Conservation (phyloP, 164 flowering plant species). For the Nymphaea colorata region DNA sequence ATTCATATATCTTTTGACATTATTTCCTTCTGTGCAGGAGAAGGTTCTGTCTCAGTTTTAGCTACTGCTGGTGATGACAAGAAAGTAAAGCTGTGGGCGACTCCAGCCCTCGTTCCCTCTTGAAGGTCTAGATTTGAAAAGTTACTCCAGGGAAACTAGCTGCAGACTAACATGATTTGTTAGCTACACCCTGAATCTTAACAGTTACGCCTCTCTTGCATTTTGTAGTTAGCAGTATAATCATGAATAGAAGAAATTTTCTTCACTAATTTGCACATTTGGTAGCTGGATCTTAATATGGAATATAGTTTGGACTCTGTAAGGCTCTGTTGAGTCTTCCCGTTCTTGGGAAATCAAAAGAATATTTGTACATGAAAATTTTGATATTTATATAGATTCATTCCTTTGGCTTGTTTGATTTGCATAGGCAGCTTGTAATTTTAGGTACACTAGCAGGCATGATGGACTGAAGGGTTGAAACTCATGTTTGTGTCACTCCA, state of each 20-base stretch:
- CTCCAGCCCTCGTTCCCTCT: constrained; percentile 32
- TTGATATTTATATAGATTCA: no score
- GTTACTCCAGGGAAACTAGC: not conserved
- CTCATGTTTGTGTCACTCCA: no score
- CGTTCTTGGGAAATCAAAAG: not conserved
- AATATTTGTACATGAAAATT: not conserved
- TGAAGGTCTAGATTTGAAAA: constrained; percentile 2
- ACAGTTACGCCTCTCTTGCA: not conserved
- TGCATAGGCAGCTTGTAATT: not conserved
- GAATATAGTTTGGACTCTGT: no score
- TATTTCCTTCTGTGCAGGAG: constrained; percentile 29
- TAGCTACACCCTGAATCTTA: not conserved
- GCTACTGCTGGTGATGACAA: constrained; percentile 81
- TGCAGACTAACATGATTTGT: no score
- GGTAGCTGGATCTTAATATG: not conserved
- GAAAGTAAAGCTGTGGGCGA: constrained; percentile 86
- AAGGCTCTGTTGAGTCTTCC: not conserved
- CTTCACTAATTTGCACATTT: not conserved
- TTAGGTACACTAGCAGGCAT: no score
- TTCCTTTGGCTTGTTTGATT: not conserved
- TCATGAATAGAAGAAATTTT: not conserved
- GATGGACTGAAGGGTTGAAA: no score
- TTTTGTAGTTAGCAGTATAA: not conserved
- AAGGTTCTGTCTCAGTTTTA: constrained; percentile 26
- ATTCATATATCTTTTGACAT: no score